Conservation (phyloP, 2,329 filamentous ascomycete genomes). For the Hypoxylon sp. region DNA sequence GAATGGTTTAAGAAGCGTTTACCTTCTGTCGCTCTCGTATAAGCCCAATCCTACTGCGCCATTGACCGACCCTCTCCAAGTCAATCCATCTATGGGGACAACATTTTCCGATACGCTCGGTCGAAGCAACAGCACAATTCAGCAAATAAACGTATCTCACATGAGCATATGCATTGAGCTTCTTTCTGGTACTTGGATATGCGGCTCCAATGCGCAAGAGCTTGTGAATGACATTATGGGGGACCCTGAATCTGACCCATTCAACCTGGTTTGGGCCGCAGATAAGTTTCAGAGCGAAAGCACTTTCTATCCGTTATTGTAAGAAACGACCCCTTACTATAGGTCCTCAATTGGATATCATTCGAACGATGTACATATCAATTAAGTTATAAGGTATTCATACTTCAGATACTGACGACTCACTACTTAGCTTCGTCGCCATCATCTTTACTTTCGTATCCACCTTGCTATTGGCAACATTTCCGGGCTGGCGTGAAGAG, state of each 20-base stretch:
- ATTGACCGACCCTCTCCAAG: constrained; percentile 5
- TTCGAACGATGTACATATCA: background rate
- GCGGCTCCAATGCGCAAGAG: constrained; percentile 2
- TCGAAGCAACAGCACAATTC: background rate
- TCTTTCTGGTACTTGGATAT: background rate
- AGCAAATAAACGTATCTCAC: constrained; percentile 6
- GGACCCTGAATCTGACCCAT: constrained; percentile 1
- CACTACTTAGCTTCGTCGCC: background rate
- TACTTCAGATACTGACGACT: background rate
- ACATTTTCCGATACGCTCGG: background rate
- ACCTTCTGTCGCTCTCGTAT: constrained; percentile 8
- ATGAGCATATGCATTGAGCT: constrained; percentile 5
- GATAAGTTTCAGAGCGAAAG: constrained; percentile 6
- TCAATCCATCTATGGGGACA: background rate
- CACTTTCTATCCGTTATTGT: background rate
- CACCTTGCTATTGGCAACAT: constrained; percentile 6
- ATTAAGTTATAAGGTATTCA: no score
- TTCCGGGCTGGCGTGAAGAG: constrained; percentile 9
- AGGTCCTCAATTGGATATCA: background rate
- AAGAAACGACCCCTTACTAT: background rate
- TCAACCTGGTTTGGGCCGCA: background rate
- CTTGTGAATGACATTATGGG: constrained; percentile 1
- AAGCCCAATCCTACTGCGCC: background rate
- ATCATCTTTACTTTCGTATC: constrained; percentile 7
- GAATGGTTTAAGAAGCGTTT: constrained; percentile 4